Percentiles rank a stretch among this genome's conserved stretches.
Conservation (phyloP, 176 grass and related monocot species). For the Carex myosuroides region DNA sequence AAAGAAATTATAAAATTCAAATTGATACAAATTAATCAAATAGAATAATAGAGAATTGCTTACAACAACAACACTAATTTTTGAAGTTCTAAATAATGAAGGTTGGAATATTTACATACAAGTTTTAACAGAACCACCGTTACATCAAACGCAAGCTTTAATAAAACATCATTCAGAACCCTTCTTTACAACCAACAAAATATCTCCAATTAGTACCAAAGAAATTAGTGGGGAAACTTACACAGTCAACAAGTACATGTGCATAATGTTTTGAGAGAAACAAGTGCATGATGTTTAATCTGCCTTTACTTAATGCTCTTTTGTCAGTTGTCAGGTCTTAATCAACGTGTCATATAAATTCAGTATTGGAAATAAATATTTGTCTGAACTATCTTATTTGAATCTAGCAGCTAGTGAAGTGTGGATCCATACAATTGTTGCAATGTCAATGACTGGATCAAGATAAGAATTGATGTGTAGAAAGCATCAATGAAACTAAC, state of each 20-base stretch:
- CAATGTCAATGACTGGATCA: background rate
- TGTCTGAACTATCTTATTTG: background rate
- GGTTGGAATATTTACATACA: too few relatives aligned
- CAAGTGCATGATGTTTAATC: background rate
- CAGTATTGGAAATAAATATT: background rate
- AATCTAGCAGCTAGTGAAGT: background rate
- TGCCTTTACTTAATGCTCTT: background rate
- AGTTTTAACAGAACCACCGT: too few relatives aligned
- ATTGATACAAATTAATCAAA: too few relatives aligned
- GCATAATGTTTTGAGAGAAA: too few relatives aligned
- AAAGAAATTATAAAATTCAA: too few relatives aligned
- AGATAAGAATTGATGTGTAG: background rate
- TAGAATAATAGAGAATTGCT: too few relatives aligned
- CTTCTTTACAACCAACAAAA: background rate
- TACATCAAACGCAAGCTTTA: background rate
- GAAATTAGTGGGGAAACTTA: background rate
- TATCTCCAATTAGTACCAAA: background rate
- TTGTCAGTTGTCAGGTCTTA: background rate
- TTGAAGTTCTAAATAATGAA: too few relatives aligned
- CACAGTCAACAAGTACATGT: background rate
- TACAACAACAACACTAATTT: too few relatives aligned
- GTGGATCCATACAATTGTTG: background rate
- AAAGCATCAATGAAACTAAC: background rate
- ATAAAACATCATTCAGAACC: background rate
- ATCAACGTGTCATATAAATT: background rate